phyloP scores from a whole-genome alignment of 345 rosid genomes.

The Aegle marmelos region DNA sequence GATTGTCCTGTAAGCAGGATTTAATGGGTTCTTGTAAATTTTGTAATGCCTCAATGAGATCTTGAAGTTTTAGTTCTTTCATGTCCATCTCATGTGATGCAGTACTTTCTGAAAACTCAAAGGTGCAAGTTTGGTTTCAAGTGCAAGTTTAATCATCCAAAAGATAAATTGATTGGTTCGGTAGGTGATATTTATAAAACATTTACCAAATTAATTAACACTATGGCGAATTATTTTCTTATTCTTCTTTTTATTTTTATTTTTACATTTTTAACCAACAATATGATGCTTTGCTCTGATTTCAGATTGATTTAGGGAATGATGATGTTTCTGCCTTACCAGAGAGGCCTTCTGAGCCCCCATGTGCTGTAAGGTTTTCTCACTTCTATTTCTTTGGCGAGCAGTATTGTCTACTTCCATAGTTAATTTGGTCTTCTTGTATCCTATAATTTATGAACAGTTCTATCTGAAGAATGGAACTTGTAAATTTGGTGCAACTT shows the following conservation, averaged over 20 bases:
- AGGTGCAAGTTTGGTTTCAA: constrained; percentile 84
- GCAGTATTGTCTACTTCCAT: background rate
- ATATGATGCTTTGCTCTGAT: constrained; percentile 20
- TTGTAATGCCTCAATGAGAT: constrained; percentile 7
- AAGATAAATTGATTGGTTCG: constrained; percentile 31
- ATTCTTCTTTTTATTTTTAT: background rate
- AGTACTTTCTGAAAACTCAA: constrained; percentile 90
- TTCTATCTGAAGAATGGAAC: constrained; percentile 85
- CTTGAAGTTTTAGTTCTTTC: constrained; percentile 19
- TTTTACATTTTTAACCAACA: background rate
- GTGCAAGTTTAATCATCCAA: constrained; percentile 98
- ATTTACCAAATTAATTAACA: constrained; percentile 7
- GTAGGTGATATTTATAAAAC: constrained; percentile 40
- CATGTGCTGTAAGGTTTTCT: constrained; percentile 70
- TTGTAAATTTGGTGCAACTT: constrained; percentile 86
- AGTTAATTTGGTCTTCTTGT: constrained; percentile 19
- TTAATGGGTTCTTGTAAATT: constrained; percentile 9
- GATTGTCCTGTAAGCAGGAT: constrained; percentile 85
- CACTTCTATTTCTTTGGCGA: background rate
- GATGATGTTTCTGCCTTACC: constrained; percentile 49
- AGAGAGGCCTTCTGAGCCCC: constrained; percentile 79
- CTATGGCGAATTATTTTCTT: constrained; percentile 7
- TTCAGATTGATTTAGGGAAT: constrained; percentile 56
- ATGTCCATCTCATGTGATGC: constrained; percentile 22
- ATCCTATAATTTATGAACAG: constrained; percentile 42